Conservation (phyloP, 352 stramenopile genomes). For the Globisporangium echinulatum region DNA sequence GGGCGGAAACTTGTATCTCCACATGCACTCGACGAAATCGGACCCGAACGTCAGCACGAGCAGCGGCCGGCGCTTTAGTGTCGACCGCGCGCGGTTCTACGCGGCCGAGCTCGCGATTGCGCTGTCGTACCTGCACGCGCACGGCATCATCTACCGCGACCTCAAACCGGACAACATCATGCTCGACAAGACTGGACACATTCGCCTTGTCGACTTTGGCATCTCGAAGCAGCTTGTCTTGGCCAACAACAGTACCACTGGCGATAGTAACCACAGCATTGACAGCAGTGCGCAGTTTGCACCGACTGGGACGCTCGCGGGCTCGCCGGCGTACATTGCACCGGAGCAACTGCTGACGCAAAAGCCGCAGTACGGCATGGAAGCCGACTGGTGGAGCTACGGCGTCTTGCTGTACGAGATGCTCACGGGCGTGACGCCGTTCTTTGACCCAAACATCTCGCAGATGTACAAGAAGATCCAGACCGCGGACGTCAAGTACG, state of each 20-base stretch:
- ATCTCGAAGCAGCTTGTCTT: conserved; percentile 81
- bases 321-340: conserved; percentile 82
- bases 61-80: conserved; percentile 54
- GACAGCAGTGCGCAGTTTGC: conserved; percentile 29
- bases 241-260: conserved; percentile 3
- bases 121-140: conserved; percentile 80
- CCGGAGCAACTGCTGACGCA: conserved; percentile 79
- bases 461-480: conserved; percentile 90
- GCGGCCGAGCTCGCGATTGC: conserved; percentile 81
- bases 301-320: conserved; percentile 62
- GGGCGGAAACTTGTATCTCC: conserved; percentile 77
- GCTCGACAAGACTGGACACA: conserved; percentile 82
- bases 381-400: conserved; percentile 90
- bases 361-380: conserved; percentile 82
- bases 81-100: conserved; percentile 81
- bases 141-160: conserved; percentile 85
- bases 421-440: conserved; percentile 83
- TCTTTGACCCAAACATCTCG: conserved; percentile 81
- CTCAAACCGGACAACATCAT: conserved; percentile 89
- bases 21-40: conserved; percentile 86
- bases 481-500: conserved; percentile 79
- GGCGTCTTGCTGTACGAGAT: conserved; percentile 89
- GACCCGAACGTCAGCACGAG: conserved; percentile 72
- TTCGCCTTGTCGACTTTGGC: conserved; percentile 86
- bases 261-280: conserved; percentile 10